Evolutionary conservation across 306 rosid species (phyloP), one percentile per base, ranked within the genome.

Genomic region (Fragaria vesca): DNA sequence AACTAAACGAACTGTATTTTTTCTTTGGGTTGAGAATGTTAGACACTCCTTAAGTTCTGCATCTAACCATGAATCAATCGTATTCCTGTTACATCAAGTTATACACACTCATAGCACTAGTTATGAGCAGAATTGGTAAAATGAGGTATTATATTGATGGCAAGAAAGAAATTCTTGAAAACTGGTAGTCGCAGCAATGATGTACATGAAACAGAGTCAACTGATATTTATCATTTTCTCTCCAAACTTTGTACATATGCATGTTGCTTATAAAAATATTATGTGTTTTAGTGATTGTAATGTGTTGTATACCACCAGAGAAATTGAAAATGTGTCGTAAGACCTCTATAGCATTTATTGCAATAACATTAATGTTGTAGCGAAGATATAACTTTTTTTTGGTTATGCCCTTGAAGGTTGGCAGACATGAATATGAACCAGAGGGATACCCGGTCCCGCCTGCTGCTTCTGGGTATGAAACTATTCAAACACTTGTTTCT

Each of bases 361-460:
- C 65, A 24, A 66, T 46, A 8, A 60, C 15, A 28, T 34, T 6
- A 8, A 4, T 65, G 40, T 66, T 20, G 45, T 17, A 58, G 65
- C 47, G 3, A 26, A 47, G 18, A 32, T 32, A n/a, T 52, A 65
- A 73, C 74, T 32, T 21, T 4, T 20, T 42, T 42, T 67, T 74
- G 18, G 69, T 7, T 16, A 46, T 40, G 45, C 76, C 54, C 73
- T 61, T 83, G 82, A 74, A 83, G 86, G 74, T 69, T 68, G 69
- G 74, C 12, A 62, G 80, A 74, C 69, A 60, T 70, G 77, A 78
- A 74, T 83, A 78, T 52, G 72, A 83, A 43, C 77, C 61, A 6
- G 45, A 50, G 75, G 65, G 50, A 40, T 71, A 79, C 75, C 71
- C 50, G 12, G 57, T 75, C 24, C 62, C 71, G 1, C 48, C 63